phyloP scores from a whole-genome alignment of 805 yeast genomes.

The Kluyveromyces lactis region DNA sequence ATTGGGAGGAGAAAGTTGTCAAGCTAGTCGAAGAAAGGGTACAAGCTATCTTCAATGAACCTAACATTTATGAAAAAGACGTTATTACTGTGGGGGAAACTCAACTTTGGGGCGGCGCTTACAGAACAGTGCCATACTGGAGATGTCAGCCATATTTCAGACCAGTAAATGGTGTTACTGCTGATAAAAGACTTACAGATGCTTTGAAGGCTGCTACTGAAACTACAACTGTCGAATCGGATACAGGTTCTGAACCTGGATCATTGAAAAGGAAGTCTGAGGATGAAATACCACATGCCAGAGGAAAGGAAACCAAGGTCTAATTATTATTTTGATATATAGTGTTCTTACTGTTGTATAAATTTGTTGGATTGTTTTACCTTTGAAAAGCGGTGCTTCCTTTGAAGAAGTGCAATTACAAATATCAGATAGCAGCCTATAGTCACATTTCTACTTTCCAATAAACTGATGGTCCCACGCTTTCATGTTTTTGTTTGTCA shows the following conservation, averaged over 20 bases:
- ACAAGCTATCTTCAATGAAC: constrained; percentile 41
- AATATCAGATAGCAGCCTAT: no score
- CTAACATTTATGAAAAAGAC: constrained; percentile 50
- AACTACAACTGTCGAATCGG: neutral
- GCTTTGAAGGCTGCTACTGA: constrained; percentile 10
- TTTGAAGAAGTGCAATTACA: no score
- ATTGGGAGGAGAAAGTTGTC: constrained; percentile 48
- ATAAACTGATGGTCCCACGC: no score
- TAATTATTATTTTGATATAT: no score
- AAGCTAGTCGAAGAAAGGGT: constrained; percentile 61
- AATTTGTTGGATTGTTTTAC: no score
- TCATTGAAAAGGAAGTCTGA: constrained; percentile 6
- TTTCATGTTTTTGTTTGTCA: no score
- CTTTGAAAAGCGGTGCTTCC: no score
- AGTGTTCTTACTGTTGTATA: no score
- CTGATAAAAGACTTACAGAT: constrained; percentile 34
- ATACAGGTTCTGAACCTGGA: neutral
- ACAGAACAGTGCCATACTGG: constrained; percentile 86
- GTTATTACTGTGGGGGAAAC: constrained; percentile 43
- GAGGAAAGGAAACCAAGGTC: constrained; percentile 13
- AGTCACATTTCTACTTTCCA: no score
- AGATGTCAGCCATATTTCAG: constrained; percentile 94
- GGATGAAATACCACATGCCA: constrained; percentile 3
- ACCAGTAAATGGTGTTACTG: constrained; percentile 70
- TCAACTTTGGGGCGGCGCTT: constrained; percentile 72